These are phyloP conservation scores for Paecilomyces variotii DNA, from an alignment of 2,329 filamentous ascomycete genomes.

Conservation along the genomic window DNA sequence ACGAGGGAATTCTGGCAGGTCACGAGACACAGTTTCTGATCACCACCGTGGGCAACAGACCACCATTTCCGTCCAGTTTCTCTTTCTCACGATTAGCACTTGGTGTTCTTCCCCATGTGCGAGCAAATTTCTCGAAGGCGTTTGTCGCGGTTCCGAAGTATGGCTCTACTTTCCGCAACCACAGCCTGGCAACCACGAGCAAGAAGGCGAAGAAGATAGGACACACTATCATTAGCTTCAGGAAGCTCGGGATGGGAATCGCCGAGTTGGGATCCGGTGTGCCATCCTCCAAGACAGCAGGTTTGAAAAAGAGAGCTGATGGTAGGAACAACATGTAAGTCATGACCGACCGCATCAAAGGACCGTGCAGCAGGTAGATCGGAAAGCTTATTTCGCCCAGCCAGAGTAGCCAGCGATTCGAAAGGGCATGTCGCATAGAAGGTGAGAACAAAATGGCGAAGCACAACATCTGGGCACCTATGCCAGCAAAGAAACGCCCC, in stretches of 20 bases:
- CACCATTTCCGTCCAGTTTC: neutral
- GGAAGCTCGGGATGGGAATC: constrained; percentile 29
- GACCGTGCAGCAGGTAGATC: constrained; percentile 57
- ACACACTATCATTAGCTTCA: constrained; percentile 32
- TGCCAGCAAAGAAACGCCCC: constrained; percentile 42
- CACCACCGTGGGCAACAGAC: neutral
- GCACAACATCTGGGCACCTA: constrained; percentile 43
- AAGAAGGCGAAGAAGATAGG: constrained; percentile 42
- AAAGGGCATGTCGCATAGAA: constrained; percentile 45
- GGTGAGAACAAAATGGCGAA: constrained; percentile 48
- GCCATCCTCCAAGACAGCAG: constrained; percentile 6
- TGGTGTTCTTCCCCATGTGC: constrained; percentile 10
- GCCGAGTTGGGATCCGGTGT: constrained; percentile 21
- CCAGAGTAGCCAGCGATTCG: constrained; percentile 50
- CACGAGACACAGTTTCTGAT: neutral
- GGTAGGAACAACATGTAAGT: constrained; percentile 53
- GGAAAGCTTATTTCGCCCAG: constrained; percentile 58
- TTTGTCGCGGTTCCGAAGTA: constrained; percentile 30
- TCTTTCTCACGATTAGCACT: constrained; percentile 2
- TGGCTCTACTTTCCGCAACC: constrained; percentile 49
- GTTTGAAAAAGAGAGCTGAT: constrained; percentile 13
- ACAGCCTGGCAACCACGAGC: constrained; percentile 41
- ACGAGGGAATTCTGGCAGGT: neutral
- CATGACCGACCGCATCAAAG: constrained; percentile 51
- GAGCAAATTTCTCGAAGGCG: constrained; percentile 16